Evolutionary conservation across 495 filamentous ascomycete species (phyloP).

Genomic region (Aspergillus mulundensis): DNA sequence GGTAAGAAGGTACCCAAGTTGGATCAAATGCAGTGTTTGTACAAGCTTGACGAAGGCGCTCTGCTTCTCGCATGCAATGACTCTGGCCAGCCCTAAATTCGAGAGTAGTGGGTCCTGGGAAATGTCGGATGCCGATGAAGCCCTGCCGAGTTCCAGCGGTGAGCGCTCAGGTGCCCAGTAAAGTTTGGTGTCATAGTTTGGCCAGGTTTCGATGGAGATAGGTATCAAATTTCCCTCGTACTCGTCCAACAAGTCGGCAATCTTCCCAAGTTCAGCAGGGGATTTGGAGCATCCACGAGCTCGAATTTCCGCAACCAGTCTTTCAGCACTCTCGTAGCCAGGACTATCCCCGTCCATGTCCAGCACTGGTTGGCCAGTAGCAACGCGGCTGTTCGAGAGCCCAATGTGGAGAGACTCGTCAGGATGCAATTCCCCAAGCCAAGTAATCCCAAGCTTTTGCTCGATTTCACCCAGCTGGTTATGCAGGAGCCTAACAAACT

Average conservation of each 20-base stretch:
- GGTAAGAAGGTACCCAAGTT: constrained; percentile 32
- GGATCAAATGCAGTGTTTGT: constrained; percentile 29
- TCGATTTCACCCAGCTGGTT: constrained; percentile 26
- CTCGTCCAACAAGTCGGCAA: constrained; percentile 33
- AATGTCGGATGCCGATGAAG: neutral
- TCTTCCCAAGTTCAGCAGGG: constrained; percentile 18
- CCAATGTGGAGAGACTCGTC: constrained; percentile 15
- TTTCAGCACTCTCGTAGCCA: constrained; percentile 25
- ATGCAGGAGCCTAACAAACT: constrained; percentile 25
- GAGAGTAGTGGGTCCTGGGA: constrained; percentile 14
- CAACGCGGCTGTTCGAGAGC: constrained; percentile 11
- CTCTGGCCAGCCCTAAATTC: constrained; percentile 31
- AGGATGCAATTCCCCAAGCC: constrained; percentile 10
- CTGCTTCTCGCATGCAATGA: constrained; percentile 18
- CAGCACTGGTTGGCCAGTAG: constrained; percentile 24
- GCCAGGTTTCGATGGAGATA: constrained; percentile 6
- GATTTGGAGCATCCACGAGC: constrained; percentile 34
- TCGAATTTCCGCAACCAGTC: constrained; percentile 28
- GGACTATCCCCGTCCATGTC: constrained; percentile 25
- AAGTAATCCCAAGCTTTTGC: constrained; percentile 27
- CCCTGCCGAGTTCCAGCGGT: constrained; percentile 26
- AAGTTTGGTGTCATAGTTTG: constrained; percentile 16
- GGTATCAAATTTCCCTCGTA: constrained; percentile 24
- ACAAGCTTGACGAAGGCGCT: constrained; percentile 12
- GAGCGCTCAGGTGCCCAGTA: constrained; percentile 31